Evolutionary conservation across 2,329 filamentous ascomycete genomes (phyloP).

Genomic region (Cercospora sesami): DNA sequence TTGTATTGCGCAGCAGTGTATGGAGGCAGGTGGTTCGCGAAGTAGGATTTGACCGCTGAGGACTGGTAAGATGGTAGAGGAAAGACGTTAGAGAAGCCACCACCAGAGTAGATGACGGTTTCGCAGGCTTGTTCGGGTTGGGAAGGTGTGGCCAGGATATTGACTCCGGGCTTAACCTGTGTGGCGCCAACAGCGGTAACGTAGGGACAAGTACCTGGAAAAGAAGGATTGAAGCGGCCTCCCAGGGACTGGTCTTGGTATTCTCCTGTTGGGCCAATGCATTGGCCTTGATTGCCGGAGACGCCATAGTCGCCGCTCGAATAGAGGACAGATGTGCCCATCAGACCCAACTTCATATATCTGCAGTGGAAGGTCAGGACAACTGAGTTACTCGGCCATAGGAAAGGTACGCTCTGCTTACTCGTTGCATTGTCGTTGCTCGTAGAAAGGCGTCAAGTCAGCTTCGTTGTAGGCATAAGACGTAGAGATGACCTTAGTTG

Average conservation of each 20-base stretch:
- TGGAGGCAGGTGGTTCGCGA: constrained; percentile 42
- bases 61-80: constrained; percentile 51
- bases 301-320: constrained; percentile 52
- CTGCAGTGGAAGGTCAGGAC: neutral
- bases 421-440: constrained; percentile 56
- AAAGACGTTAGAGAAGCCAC: constrained; percentile 55
- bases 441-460: constrained; percentile 50
- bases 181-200: constrained; percentile 54
- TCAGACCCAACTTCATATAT: constrained; percentile 56
- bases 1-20: constrained; percentile 26
- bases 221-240: constrained; percentile 50
- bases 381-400: neutral
- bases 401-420: constrained; percentile 28
- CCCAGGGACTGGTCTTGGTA: constrained; percentile 32
- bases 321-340: constrained; percentile 52
- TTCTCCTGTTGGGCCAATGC: constrained; percentile 26
- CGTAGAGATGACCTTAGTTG: constrained; percentile 57
- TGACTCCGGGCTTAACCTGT: constrained; percentile 26
- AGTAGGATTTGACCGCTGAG: constrained; percentile 44
- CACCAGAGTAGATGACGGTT: constrained; percentile 47
- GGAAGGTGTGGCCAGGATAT: constrained; percentile 26
- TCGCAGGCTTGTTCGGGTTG: constrained; percentile 50
- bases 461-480: constrained; percentile 51
- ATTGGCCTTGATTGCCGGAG: constrained; percentile 29
- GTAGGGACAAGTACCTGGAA: constrained; percentile 42